Conservation (phyloP, 2,329 filamentous ascomycete genomes). For the Cytospora mali region DNA sequence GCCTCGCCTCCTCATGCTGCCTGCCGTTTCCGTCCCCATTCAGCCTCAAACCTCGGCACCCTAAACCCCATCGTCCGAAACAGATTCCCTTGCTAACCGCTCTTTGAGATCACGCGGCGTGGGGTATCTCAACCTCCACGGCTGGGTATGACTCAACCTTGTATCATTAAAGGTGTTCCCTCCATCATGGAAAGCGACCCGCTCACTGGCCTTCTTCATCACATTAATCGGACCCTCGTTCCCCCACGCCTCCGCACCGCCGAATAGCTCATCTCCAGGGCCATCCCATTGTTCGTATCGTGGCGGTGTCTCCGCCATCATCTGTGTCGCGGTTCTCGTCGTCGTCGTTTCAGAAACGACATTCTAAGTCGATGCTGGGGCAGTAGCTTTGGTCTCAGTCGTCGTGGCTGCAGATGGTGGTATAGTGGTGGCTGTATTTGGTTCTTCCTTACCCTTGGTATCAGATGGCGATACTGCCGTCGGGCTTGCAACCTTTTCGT, state of each 20-base stretch:
- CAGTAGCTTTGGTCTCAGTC: slow-evolving; percentile 15
- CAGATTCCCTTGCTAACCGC: slow-evolving; percentile 5
- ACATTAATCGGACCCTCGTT: not conserved
- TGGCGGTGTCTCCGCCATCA: not conserved
- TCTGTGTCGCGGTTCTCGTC: slow-evolving; percentile 1
- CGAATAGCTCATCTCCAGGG: slow-evolving; percentile 21
- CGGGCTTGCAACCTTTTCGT: slow-evolving; percentile 37
- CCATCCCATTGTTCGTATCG: slow-evolving; percentile 12
- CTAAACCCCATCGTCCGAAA: slow-evolving; percentile 9
- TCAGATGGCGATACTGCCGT: slow-evolving; percentile 36
- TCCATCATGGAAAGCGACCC: not conserved
- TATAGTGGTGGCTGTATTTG: slow-evolving; percentile 9
- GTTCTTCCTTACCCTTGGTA: slow-evolving; percentile 24
- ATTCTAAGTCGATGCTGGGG: slow-evolving; percentile 26
- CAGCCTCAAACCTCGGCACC: slow-evolving; percentile 16
- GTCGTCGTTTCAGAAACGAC: slow-evolving; percentile 16
- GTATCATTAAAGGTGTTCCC: slow-evolving; percentile 17
- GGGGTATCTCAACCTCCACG: slow-evolving; percentile 28
- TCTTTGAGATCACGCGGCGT: slow-evolving; percentile 26
- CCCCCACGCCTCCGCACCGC: slow-evolving; percentile 21
- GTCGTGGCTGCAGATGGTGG: slow-evolving; percentile 24
- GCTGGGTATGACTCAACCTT: slow-evolving; percentile 23
- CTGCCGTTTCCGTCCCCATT: not conserved
- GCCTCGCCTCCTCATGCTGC: not conserved
- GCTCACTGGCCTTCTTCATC: not conserved